Evolutionary conservation across 192 early-diverging fungal genomes (phyloP), one percentile per base, ranked within the genome.

Genomic region (Glomus cerebriforme): DNA sequence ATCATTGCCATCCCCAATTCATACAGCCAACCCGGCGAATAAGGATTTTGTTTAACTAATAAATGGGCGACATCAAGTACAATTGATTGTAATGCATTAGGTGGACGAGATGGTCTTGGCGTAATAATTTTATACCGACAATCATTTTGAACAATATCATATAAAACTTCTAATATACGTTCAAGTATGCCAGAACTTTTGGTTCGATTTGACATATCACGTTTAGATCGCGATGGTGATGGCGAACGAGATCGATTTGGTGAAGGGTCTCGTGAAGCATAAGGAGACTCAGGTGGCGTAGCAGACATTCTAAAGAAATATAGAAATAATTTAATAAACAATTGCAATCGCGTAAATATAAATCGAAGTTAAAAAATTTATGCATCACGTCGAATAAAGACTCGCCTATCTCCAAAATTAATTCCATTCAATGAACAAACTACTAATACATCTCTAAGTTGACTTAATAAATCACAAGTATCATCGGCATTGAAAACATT

Each of bases 121-220:
- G 83, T 72, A 9, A 78, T 77, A 32, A 85, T 64, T 75, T 73
- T 82, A 73, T 85, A 90, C 17, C 86, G 85, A 75, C 88, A 88
- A 54, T 90, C 89, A 72, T 90, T 86, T 1, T 83, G 80, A n/a
- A 90, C 79, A 8, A 90, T 73, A 34, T 90, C 89, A 7, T 82
- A 81, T 9, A 90, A 64, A 32, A 84, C 75, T 7, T 82, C 79
- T n/a, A 88, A 77, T 27, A 90, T 82, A 29, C 72, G 76, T 29
- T 86, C 81, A 31, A 86, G 71, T 22, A 83, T 69, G 15, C 63
- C 47, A 10, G 43, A 60, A 39, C 43, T 31, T 49, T 71, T 71
- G 39, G 49, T 45, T 58, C 39, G 19, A 47, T n/a, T 31, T 24
- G 58, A 45, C n/a, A 3, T n/a, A 17, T 45, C 26, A 7, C 31